Percentiles rank a stretch among this genome's conserved stretches.
Evolutionary conservation across 768 basidiomycete species (phyloP).

Genomic region (Pulveroboletus ravenelii): DNA sequence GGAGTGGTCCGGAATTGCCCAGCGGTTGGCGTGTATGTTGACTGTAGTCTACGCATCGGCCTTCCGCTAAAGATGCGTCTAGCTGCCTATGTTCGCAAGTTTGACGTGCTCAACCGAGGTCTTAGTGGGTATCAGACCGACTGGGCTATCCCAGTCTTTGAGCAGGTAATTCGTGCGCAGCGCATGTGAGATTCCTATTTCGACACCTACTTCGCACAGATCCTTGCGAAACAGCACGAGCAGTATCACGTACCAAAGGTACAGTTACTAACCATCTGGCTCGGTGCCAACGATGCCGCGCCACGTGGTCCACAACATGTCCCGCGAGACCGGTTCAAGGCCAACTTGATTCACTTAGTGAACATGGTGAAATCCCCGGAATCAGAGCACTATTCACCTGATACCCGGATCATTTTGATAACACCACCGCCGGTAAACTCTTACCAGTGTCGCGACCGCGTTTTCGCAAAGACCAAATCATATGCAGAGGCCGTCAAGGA

Average conservation of each 20-base stretch:
- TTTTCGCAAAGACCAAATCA: conserved; percentile 54
- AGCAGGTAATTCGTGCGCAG: conserved; percentile 45
- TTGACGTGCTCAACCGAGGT: conserved; percentile 87
- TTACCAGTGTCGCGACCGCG: conserved; percentile 49
- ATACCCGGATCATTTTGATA: conserved; percentile 73
- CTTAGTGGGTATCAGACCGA: conserved; percentile 81
- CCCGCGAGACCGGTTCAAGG: conserved; percentile 58
- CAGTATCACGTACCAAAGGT: conserved; percentile 51
- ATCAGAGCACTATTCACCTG: conserved; percentile 63
- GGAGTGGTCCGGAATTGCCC: conserved; percentile 52
- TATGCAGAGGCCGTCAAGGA: conserved; percentile 71
- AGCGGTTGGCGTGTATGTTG: conserved; percentile 47
- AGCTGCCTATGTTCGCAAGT: conserved; percentile 75
- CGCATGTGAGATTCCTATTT: conserved; percentile 27
- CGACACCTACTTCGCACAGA: conserved; percentile 33
- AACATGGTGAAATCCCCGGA: conserved; percentile 54
- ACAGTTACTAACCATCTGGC: conserved; percentile 80
- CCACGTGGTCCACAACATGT: conserved; percentile 52
- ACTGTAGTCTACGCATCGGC: neutral
- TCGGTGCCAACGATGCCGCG: conserved; percentile 85
- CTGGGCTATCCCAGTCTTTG: conserved; percentile 78
- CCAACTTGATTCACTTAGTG: conserved; percentile 63
- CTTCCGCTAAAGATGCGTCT: neutral
- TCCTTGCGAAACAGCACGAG: conserved; percentile 51
- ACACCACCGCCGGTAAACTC: conserved; percentile 83